Evolutionary conservation across 495 filamentous ascomycete genomes (phyloP), one percentile per base, ranked within the genome.

Genomic region (Umbilicaria muhlenbergii): DNA sequence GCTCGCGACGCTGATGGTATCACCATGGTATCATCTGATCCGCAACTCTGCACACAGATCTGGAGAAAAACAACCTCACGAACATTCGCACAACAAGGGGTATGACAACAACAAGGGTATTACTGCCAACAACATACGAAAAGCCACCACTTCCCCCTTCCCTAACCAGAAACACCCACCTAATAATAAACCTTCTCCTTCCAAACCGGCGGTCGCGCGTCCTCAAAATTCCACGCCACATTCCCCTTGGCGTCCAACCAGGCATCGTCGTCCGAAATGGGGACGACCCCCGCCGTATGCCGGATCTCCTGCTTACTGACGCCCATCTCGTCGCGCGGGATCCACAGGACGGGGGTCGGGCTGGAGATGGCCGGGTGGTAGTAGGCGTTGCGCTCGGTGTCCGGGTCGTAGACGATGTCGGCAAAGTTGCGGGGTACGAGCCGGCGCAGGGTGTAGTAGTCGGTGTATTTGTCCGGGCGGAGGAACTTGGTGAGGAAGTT

Each of bases 221-320:
- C 69, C 53, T 85, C 77, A 33, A 68, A 60, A 51, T 85, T 77
- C 86, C 87, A 92, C 32, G 71, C 60, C 48, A 94, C 60, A 49
- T 77, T 80, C 43, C 80, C 80, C 58, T 92, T 83, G 57, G 84
- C 83, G 54, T 86, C 78, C 38, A 95, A 63, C 48, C 68, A 75
- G 32, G 86, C 82, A 17, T 81, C 84, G 54, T 92, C 81, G 59
- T 95, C 86, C 0, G 81, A 86, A 49, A 86, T 87, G 3, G 75
- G 70, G 38, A 94, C 81, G 34, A 83, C 78, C 46, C 70, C 72
- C 50, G 66, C 63, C 13, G 78, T 83, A 53, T 87, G 80, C 14
- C 64, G 64, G 38, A 87, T 65, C 66, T 94, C 88, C 61, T 88
- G 79, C 58, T 68, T 69, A 35, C 76, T 82, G 34, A 94, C 69